Evolutionary conservation across 164 flowering plant species (phyloP).

Genomic region (Stephania japonica): DNA sequence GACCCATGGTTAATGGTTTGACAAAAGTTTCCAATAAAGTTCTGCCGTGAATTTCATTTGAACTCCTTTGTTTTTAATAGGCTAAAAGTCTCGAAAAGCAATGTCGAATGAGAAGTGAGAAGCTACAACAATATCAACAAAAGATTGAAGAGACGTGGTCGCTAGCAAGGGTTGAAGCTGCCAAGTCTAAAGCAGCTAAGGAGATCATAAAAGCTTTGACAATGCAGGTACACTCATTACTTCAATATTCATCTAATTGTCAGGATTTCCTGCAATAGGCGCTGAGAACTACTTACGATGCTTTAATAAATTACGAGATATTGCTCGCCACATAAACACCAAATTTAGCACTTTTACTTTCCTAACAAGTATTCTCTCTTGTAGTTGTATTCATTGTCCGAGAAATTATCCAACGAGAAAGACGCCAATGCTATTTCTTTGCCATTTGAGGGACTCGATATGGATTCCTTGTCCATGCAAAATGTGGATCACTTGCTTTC

Average conservation of each 20-base stretch:
- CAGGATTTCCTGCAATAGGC: neutral
- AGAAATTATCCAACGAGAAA: constrained; percentile 23
- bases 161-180: constrained; percentile 60
- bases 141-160: constrained; percentile 44
- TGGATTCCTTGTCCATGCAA: constrained; percentile 13
- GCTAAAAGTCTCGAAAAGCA: constrained; percentile 36
- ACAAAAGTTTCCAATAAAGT: neutral
- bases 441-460: constrained; percentile 15
- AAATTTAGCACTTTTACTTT: neutral
- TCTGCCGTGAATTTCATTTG: constrained; percentile 3
- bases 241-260: neutral
- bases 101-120: constrained; percentile 36
- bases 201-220: constrained; percentile 58
- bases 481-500: constrained; percentile 9
- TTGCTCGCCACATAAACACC: neutral
- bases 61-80: constrained; percentile 18
- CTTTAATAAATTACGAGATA: neutral
- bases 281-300: neutral
- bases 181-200: constrained; percentile 62
- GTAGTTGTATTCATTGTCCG: constrained; percentile 47
- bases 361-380: neutral
- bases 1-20: constrained; percentile 1
- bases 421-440: constrained; percentile 16
- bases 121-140: constrained; percentile 43
- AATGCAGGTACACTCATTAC: constrained; percentile 28